Evolutionary conservation across 2,329 filamentous ascomycete genomes (phyloP), one percentile per base, ranked within the genome.

Genomic region (Pezicula rhizophila): DNA sequence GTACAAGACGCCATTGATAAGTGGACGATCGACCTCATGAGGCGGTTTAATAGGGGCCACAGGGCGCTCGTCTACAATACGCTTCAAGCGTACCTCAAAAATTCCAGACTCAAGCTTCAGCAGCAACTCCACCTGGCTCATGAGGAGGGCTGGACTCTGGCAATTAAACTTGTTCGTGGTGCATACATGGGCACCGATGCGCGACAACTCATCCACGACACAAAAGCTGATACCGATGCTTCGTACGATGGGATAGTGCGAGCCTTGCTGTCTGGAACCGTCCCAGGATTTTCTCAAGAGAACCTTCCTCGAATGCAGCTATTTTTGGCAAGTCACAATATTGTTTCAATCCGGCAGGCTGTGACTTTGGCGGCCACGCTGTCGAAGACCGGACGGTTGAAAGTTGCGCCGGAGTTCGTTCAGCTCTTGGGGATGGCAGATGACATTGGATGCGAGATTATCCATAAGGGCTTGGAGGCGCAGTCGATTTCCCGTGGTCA

Each of bases 341-440:
- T 18, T 15, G n/a, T 18, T 15, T 17, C 38, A 6, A 41, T 41
- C 18, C 38, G 38, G 18, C 17, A 12, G n/a, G 38, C 38, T 12
- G 2, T 18, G 17, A 23, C 5, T 6, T 6, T 41, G 77, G 78
- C 42, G 77, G 78, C 43, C 85, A 84, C 11, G 82, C 93, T 12
- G 68, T 72, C 33, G 70, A 68, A 39, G 77, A 75, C n/a, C 73
- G 74, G 12, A 69, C 52, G 72, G 73, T 60, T 68, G 62, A 64
- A 64, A 53, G 63, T 63, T 3, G 69, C 73, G 45, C 66, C 74
- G 8, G 69, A 70, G 4, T 89, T 87, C 65, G 85, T 85, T 6
- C 89, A 95, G 70, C 78, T 95, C 2, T 85, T 90, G 71, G 89
- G 90, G 46, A 96, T 96, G 90, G 90, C 90, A 2, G 90, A 96